Conservation (phyloP, 495 filamentous ascomycete species). For the Neurospora discreta region DNA sequence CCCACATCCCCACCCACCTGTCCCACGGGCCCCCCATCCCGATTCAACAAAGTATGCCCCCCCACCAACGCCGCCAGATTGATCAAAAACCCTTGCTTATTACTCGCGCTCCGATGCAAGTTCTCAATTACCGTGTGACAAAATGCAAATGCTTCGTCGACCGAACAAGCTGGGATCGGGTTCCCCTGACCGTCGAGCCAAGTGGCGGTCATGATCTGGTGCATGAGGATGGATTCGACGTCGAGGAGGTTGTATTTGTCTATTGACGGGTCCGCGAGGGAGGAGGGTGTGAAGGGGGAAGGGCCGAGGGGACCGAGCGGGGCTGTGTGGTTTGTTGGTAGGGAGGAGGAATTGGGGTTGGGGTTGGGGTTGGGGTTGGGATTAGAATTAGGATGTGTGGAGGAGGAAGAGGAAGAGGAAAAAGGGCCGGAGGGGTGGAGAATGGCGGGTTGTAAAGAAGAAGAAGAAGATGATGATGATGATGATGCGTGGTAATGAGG, state of each 20-base stretch:
- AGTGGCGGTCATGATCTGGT: constrained; percentile 25
- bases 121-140: constrained; percentile 33
- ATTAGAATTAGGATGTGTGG: too few species aligned
- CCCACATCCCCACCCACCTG: constrained; percentile 9
- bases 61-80: constrained; percentile 41
- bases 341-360: neutral
- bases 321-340: neutral
- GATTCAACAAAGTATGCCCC: constrained; percentile 30
- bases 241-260: constrained; percentile 39
- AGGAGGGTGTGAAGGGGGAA: constrained; percentile 5
- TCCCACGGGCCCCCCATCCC: constrained; percentile 23
- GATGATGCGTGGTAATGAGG: neutral
- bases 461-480: neutral
- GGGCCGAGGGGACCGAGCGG: constrained; percentile 2
- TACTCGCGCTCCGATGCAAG: constrained; percentile 28
- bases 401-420: too few species aligned
- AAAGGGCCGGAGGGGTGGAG: neutral
- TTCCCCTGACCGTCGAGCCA: constrained; percentile 33
- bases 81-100: constrained; percentile 40
- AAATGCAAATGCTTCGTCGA: constrained; percentile 38
- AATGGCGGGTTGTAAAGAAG: neutral
- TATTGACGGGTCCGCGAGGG: constrained; percentile 14
- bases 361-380: neutral
- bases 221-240: constrained; percentile 34
- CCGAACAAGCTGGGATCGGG: constrained; percentile 22